Percentiles rank a stretch among this genome's conserved stretches.
Evolutionary conservation across 305 asterid species (phyloP).

Genomic region (Fraxinus platypoda): DNA sequence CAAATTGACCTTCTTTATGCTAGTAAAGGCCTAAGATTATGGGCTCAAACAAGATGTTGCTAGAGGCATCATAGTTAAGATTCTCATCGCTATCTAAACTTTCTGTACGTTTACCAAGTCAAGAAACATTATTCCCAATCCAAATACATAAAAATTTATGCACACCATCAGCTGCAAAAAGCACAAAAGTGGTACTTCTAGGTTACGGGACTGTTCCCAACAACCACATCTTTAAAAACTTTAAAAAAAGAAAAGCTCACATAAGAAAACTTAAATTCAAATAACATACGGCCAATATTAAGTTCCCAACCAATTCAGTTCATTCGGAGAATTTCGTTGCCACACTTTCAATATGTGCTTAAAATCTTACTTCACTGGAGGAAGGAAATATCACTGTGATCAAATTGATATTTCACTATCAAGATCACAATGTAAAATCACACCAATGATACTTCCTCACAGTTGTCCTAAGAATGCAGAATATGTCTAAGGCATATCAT

Average conservation of each 20-base stretch:
- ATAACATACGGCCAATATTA: not conserved
- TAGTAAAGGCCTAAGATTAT: not conserved
- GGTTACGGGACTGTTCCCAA: not conserved
- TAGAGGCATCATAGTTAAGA: not conserved
- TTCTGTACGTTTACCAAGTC: not conserved
- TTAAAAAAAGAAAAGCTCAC: not conserved
- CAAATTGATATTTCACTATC: not conserved
- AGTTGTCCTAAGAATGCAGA: conserved; percentile 3
- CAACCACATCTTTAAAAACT: not conserved
- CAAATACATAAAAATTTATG: not conserved
- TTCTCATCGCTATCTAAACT: not conserved
- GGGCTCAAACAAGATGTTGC: not conserved
- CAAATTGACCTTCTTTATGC: not conserved
- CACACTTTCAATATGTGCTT: not conserved
- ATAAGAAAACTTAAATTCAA: not conserved
- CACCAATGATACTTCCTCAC: not conserved
- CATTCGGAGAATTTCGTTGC: not conserved
- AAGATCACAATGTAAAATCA: not conserved
- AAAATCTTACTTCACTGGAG: not conserved
- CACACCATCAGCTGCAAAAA: not conserved
- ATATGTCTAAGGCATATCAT: not conserved
- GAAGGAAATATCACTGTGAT: not conserved
- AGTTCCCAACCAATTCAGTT: not conserved
- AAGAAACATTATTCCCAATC: not conserved
- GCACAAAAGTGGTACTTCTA: not conserved